Conservation (phyloP, 2,329 filamentous ascomycete genomes). For the Thermochaetoides dissita region DNA sequence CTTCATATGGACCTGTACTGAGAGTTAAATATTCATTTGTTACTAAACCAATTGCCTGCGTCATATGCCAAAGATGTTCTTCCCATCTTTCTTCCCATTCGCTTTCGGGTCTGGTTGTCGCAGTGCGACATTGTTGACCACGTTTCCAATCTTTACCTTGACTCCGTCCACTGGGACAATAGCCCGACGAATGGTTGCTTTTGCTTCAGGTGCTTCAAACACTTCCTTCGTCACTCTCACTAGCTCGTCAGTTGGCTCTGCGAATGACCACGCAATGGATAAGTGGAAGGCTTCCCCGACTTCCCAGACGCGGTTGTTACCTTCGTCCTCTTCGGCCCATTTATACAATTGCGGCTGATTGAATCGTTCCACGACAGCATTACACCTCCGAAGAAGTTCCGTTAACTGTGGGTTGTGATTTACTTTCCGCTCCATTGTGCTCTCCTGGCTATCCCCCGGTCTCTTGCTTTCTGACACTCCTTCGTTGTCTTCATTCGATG, state of each 20-base stretch:
- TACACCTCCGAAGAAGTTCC: slow-evolving; percentile 51
- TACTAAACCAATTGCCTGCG: background rate
- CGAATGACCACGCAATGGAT: slow-evolving; percentile 74
- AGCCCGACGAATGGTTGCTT: slow-evolving; percentile 25
- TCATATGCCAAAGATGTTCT: slow-evolving; percentile 7
- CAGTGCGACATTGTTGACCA: slow-evolving; percentile 26
- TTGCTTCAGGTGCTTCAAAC: slow-evolving; percentile 14
- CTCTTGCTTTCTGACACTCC: no score
- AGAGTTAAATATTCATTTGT: no score
- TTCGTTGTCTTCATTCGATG: no score
- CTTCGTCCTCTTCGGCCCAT: slow-evolving; percentile 10
- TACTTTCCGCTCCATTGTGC: no score
- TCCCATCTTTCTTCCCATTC: background rate
- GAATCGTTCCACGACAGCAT: slow-evolving; percentile 44
- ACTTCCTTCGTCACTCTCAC: slow-evolving; percentile 22
- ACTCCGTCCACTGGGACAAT: slow-evolving; percentile 43
- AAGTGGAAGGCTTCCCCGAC: slow-evolving; percentile 57
- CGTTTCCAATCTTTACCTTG: slow-evolving; percentile 65
- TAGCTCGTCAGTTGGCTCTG: slow-evolving; percentile 33
- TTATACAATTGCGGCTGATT: slow-evolving; percentile 60
- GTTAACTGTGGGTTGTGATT: slow-evolving; percentile 39
- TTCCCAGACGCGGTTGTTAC: slow-evolving; percentile 4
- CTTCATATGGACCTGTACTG: no score
- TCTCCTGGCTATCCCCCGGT: no score
- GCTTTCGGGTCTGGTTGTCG: slow-evolving; percentile 1